Conservation (phyloP, 192 early-diverging fungal genomes). For the Umbelopsis ramanniana region DNA sequence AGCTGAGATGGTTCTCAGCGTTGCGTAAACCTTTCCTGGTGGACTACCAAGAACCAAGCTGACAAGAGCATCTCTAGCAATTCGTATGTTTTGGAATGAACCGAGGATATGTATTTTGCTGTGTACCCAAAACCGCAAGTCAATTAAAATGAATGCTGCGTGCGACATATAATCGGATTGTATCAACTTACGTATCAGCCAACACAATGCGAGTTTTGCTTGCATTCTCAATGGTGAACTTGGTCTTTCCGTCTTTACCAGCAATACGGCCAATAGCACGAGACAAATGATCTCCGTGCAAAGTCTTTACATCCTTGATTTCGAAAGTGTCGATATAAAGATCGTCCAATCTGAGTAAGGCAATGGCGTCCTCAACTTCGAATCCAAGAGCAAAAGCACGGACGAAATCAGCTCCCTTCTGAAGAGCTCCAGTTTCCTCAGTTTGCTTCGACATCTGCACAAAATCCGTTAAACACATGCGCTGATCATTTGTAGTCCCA, state of each 20-base stretch:
- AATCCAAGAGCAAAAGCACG: conserved; percentile 94
- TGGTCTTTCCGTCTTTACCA: conserved; percentile 96
- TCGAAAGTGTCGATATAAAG: conserved; percentile 97
- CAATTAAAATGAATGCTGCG: not conserved
- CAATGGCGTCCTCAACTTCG: conserved; percentile 91
- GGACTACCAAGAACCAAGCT: conserved; percentile 91
- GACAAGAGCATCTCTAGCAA: conserved; percentile 92
- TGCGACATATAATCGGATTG: not conserved
- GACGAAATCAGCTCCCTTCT: conserved; percentile 97
- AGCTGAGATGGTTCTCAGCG: conserved; percentile 81
- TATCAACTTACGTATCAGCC: conserved; percentile 78
- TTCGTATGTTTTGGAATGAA: conserved; percentile 95
- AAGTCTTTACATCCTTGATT: conserved; percentile 96
- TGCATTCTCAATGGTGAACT: conserved; percentile 97
- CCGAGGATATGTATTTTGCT: conserved; percentile 95
- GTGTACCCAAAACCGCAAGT: conserved; percentile 7
- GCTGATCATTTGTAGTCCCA: not conserved
- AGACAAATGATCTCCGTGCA: conserved; percentile 94
- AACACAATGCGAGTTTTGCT: conserved; percentile 95
- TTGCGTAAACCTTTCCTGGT: conserved; percentile 96
- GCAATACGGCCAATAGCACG: conserved; percentile 98
- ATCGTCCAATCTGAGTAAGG: conserved; percentile 95
- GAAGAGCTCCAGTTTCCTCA: conserved; percentile 84
- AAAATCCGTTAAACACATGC: not conserved
- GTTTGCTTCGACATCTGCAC: conserved; percentile 80